These are phyloP conservation scores for Rhizomucor pusillus DNA, from an alignment of 371 early-diverging fungal genomes.

Conservation along the genomic window DNA sequence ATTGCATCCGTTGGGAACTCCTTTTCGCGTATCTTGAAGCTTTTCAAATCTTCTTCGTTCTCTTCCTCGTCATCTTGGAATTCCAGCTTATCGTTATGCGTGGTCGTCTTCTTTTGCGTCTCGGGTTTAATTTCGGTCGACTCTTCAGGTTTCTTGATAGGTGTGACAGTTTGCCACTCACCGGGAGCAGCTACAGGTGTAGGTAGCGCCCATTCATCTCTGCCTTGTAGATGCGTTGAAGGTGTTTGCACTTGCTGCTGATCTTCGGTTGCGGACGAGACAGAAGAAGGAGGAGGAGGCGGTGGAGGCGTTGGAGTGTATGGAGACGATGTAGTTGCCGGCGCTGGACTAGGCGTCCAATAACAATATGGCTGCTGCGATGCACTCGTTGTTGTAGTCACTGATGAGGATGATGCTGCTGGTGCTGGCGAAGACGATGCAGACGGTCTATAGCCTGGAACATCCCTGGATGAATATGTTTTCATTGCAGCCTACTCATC, in stretches of 20 bases:
- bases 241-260: slow-evolving; percentile 8
- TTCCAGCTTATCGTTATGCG: slow-evolving; percentile 33
- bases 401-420: no score
- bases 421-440: neutral
- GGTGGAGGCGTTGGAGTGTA: slow-evolving; percentile 2
- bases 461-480: neutral
- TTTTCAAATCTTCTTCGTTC: slow-evolving; percentile 47
- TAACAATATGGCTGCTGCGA: no score
- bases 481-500: neutral
- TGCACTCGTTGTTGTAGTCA: no score
- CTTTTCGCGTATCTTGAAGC: slow-evolving; percentile 57
- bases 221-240: slow-evolving; percentile 18
- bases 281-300: slow-evolving; percentile 12
- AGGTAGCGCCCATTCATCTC: slow-evolving; percentile 39
- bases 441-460: neutral
- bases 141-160: slow-evolving; percentile 5
- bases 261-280: no score
- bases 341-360: no score
- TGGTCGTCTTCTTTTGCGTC: slow-evolving; percentile 13
- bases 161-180: slow-evolving; percentile 36
- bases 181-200: slow-evolving; percentile 31
- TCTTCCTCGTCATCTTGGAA: slow-evolving; percentile 47
- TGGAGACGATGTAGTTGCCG: no score
- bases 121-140: slow-evolving; percentile 6
- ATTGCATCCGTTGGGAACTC: slow-evolving; percentile 31